Conservation (phyloP, 1,284 basidiomycete genomes). For the Tilletia walkeri region DNA sequence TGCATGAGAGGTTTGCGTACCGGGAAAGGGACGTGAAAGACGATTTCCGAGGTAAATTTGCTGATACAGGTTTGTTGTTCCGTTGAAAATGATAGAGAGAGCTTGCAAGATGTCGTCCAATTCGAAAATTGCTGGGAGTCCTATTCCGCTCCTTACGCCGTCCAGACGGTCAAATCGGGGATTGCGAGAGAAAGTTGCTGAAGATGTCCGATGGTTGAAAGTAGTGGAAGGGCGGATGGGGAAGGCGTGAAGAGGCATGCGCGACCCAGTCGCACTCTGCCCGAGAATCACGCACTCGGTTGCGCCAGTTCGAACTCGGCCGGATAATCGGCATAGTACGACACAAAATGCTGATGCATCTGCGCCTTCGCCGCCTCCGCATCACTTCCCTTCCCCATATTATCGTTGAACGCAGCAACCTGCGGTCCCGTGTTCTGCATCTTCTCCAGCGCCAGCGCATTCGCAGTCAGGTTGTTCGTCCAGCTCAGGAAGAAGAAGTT, state of each 20-base stretch:
- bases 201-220: neutral
- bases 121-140: no score
- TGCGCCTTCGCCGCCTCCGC: neutral
- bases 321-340: neutral
- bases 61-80: no score
- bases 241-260: neutral
- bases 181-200: no score
- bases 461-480: constrained; percentile 14
- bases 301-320: neutral
- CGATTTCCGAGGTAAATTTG: no score
- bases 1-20: no score
- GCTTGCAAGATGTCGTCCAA: no score
- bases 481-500: constrained; percentile 17
- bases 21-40: no score
- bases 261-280: neutral
- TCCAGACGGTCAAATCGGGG: no score
- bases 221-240: neutral
- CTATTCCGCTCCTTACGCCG: no score
- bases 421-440: neutral
- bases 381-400: neutral
- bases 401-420: constrained; percentile 16
- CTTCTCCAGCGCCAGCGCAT: constrained; percentile 5
- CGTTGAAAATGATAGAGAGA: no score
- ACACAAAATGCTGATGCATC: constrained; percentile 9
- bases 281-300: neutral